A percentile compares a stretch with the other conserved stretches of the same genome.
phyloP scores from a whole-genome alignment of 2,329 filamentous ascomycete genomes.

The Penicillium rolfsii region DNA sequence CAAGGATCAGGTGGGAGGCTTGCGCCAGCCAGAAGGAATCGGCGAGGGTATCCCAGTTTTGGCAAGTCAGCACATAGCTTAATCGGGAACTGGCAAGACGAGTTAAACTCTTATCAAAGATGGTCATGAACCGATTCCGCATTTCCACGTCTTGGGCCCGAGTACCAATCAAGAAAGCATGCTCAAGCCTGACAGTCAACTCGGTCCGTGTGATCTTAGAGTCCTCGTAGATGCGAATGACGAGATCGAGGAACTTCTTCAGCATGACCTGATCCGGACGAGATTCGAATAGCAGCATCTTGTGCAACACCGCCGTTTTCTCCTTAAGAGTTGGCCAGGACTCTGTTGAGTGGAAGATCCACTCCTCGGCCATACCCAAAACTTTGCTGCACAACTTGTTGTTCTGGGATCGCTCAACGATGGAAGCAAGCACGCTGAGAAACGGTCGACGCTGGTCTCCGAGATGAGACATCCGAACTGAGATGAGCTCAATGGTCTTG shows the following conservation, averaged over 20 bases:
- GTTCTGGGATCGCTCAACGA: constrained; percentile 93
- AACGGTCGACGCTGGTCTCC: constrained; percentile 91
- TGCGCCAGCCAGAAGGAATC: constrained; percentile 98
- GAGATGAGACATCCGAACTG: constrained; percentile 87
- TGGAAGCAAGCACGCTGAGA: constrained; percentile 87
- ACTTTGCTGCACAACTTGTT: constrained; percentile 88
- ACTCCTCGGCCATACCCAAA: constrained; percentile 87
- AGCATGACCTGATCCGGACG: constrained; percentile 81
- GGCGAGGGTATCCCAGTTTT: constrained; percentile 94
- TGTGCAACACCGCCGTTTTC: constrained; percentile 97
- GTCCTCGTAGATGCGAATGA: constrained; percentile 97
- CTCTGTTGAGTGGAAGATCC: constrained; percentile 94
- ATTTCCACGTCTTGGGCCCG: constrained; percentile 92
- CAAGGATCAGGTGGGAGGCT: constrained; percentile 88
- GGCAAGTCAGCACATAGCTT: constrained; percentile 83
- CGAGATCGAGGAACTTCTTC: constrained; percentile 90
- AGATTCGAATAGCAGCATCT: constrained; percentile 96
- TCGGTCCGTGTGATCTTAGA: constrained; percentile 94
- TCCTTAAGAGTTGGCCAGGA: constrained; percentile 97
- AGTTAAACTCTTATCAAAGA: constrained; percentile 94
- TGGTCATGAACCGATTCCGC: constrained; percentile 94
- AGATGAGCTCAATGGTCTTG: constrained; percentile 91
- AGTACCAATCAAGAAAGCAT: constrained; percentile 95
- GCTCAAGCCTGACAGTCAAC: constrained; percentile 94
- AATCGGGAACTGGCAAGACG: constrained; percentile 86